phyloP scores from a whole-genome alignment of 208 protist genomes.

The Angomonas ambiguus region DNA sequence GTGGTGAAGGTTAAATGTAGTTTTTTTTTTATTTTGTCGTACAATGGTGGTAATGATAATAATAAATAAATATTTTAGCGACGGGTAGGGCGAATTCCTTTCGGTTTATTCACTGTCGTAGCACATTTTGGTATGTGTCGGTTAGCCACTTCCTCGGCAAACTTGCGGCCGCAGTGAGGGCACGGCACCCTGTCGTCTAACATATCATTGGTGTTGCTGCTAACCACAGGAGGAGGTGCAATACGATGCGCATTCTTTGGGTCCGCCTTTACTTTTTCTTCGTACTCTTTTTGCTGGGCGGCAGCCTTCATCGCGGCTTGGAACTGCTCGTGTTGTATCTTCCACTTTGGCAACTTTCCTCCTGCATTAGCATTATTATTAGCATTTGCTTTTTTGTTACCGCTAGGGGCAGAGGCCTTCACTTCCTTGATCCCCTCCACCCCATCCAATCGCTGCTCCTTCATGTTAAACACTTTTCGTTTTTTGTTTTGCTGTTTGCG shows the following conservation, averaged over 20 bases:
- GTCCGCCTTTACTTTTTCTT: slow-evolving; percentile 9
- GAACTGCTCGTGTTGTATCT: slow-evolving; percentile 87
- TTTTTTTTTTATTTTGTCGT: not conserved
- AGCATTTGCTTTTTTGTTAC: not conserved
- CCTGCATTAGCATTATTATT: slow-evolving; percentile 14
- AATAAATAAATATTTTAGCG: not conserved
- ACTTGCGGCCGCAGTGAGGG: slow-evolving; percentile 87
- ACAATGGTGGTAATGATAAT: not conserved
- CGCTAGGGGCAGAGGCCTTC: slow-evolving; percentile 7
- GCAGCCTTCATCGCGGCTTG: slow-evolving; percentile 84
- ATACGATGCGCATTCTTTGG: not conserved
- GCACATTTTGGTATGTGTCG: slow-evolving; percentile 90
- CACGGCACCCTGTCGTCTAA: slow-evolving; percentile 79
- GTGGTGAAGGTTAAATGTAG: not conserved
- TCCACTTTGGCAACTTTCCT: slow-evolving; percentile 85
- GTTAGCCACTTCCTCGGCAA: slow-evolving; percentile 67
- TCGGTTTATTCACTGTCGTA: slow-evolving; percentile 81
- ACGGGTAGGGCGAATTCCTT: not conserved
- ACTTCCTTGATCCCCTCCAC: slow-evolving; percentile 72
- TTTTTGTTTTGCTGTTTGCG: slow-evolving; percentile 48
- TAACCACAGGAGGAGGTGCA: not conserved
- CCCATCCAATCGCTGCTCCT: slow-evolving; percentile 54
- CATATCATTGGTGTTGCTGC: slow-evolving; percentile 6
- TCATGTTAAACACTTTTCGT: slow-evolving; percentile 68
- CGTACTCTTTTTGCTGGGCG: slow-evolving; percentile 25